Evolutionary conservation across 139 green algal species (phyloP).

Genomic region (Dunaliella sp.): DNA sequence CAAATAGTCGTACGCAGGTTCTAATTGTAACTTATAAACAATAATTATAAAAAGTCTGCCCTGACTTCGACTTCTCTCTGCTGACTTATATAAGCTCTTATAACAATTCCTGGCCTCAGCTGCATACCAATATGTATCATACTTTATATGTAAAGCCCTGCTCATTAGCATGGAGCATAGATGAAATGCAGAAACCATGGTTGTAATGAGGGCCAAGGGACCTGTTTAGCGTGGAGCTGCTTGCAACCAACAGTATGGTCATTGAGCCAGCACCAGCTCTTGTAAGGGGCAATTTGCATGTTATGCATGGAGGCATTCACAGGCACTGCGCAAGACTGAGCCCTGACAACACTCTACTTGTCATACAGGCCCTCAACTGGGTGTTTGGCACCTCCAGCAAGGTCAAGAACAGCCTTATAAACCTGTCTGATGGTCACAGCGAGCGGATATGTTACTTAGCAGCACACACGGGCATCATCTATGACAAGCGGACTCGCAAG

Average conservation of each 20-base stretch:
- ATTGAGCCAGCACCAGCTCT: not conserved
- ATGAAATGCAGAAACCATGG: not conserved
- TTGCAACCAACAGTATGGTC: not conserved
- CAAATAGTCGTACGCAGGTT: no score
- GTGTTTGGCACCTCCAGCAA: slow-evolving; percentile 49
- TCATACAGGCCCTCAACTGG: slow-evolving; percentile 51
- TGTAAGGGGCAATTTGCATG: not conserved
- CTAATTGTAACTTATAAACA: no score
- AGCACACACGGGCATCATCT: slow-evolving; percentile 66
- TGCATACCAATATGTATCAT: not conserved
- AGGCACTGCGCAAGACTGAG: not conserved
- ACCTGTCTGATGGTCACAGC: slow-evolving; percentile 52
- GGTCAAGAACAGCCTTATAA: slow-evolving; percentile 41
- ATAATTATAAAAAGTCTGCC: no score
- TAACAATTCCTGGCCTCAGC: no score
- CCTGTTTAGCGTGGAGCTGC: not conserved
- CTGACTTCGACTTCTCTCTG: no score
- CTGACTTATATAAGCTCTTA: no score
- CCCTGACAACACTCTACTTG: not conserved
- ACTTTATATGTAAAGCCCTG: not conserved
- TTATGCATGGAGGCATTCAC: not conserved
- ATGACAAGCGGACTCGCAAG: slow-evolving; percentile 40
- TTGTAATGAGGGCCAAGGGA: not conserved
- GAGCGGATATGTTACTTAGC: slow-evolving; percentile 59
- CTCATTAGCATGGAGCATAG: not conserved